Conservation (phyloP, 768 basidiomycete species). For the Udeniomyces megalosporus region DNA sequence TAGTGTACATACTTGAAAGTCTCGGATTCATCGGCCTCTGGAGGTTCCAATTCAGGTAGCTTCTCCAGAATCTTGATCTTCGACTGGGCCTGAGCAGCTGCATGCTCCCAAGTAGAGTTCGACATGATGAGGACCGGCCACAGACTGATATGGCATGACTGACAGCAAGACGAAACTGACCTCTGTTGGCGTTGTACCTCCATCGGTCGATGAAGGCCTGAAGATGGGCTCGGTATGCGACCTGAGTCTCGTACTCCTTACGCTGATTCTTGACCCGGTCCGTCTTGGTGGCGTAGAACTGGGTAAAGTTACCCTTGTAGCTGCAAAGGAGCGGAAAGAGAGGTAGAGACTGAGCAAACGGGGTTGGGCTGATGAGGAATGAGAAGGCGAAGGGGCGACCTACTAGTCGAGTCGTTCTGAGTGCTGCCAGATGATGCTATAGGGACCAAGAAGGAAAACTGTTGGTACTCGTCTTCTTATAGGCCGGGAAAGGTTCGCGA, state of each 20-base stretch:
- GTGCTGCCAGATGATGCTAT: conserved; percentile 71
- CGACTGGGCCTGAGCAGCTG: conserved; percentile 72
- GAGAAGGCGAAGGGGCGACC: not conserved
- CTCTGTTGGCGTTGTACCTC: conserved; percentile 91
- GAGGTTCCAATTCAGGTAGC: conserved; percentile 83
- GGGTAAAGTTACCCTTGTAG: conserved; percentile 98
- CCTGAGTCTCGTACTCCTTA: conserved; percentile 92
- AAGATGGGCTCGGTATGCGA: conserved; percentile 84
- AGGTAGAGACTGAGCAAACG: not conserved
- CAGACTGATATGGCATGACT: not conserved
- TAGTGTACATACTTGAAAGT: conserved; percentile 52
- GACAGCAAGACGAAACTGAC: not conserved
- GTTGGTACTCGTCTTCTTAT: not conserved
- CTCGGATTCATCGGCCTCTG: conserved; percentile 81
- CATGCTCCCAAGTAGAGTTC: no score
- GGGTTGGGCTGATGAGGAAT: no score
- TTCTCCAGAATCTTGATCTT: conserved; percentile 63
- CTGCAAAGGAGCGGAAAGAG: not conserved
- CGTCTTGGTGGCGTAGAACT: conserved; percentile 96
- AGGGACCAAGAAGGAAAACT: not conserved
- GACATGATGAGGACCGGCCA: not conserved
- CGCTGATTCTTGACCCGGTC: conserved; percentile 73
- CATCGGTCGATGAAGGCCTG: conserved; percentile 97
- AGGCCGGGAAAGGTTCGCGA: not conserved
- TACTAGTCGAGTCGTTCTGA: conserved; percentile 72